Percentiles rank a stretch among this genome's conserved stretches.
phyloP scores from a whole-genome alignment of 2,329 filamentous ascomycete species.

The Lachnellula subtilissima region DNA sequence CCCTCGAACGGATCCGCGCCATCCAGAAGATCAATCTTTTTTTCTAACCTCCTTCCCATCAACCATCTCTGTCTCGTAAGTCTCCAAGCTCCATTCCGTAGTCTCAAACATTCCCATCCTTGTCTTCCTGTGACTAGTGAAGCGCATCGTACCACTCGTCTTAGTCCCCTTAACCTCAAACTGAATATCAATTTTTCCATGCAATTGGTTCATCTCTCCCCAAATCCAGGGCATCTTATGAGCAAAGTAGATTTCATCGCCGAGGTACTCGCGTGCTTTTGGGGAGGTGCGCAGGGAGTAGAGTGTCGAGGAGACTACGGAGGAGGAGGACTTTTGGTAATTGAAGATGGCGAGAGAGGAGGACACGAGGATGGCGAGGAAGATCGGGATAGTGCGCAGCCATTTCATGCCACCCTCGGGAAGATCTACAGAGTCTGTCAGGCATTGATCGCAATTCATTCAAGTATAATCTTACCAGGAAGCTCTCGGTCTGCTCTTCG shows the following conservation, averaged over 20 bases:
- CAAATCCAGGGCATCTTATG: constrained; percentile 77
- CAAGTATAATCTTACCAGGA: constrained; percentile 44
- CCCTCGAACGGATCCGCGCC: constrained; percentile 63
- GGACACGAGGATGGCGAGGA: constrained; percentile 64
- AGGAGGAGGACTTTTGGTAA: constrained; percentile 92
- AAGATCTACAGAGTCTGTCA: constrained; percentile 18
- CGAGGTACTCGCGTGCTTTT: constrained; percentile 69
- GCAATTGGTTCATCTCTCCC: constrained; percentile 88
- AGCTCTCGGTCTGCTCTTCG: constrained; percentile 61
- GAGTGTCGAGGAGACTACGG: constrained; percentile 79
- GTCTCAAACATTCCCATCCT: constrained; percentile 70
- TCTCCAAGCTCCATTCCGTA: constrained; percentile 80
- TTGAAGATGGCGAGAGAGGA: constrained; percentile 92
- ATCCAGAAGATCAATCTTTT: constrained; percentile 67
- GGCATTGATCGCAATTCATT: not conserved
- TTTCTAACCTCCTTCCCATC: constrained; percentile 42
- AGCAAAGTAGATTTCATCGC: constrained; percentile 81
- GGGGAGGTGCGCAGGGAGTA: constrained; percentile 84
- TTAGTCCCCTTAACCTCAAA: constrained; percentile 83
- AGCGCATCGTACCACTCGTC: constrained; percentile 68
- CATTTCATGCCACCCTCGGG: constrained; percentile 44
- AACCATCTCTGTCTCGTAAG: constrained; percentile 44
- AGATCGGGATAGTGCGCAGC: constrained; percentile 73
- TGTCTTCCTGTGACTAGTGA: constrained; percentile 68
- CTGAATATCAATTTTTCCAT: constrained; percentile 80